Evolutionary conservation across 257 asterid genomes (phyloP), one percentile per base, ranked within the genome.

Genomic region (Apocynum venetum): DNA sequence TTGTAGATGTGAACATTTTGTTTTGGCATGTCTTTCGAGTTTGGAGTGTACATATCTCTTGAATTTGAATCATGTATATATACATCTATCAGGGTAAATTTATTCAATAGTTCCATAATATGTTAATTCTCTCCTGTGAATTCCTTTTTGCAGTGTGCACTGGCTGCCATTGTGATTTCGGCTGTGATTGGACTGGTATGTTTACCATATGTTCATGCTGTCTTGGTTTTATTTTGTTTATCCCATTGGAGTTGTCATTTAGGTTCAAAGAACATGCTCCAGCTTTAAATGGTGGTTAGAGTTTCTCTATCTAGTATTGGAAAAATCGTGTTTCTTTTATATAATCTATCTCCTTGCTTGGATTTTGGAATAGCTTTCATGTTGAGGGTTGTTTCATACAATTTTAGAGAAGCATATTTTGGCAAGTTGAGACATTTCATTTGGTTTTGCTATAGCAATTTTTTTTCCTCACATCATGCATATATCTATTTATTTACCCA

Each of bases 161-260:
- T 96, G 80, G 99, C 99, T 79, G 98, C 99, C 72, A 93, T 96
- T 69, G 99, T 96, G 84, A 90, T 96, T 79, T 90, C 99, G 73
- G 99, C 99, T 84, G 99, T 96, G 77, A 82, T 91, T 80, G 99
- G 99, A 83, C 92, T 96, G 98, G 99, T 95, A 85, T 82, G 97
- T 83, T 46, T 70, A 75, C 76, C 44, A 47, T 77, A 41, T 82
- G 8, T 76, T 59, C 75, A 38, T 66, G 46, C n/a, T 56, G 73
- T 47, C 79, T 65, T 15, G 60, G 60, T 36, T 71, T 44, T 55
- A 46, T 63, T 74, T 75, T 41, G 38, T 71, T 69, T 17, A 12
- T 46, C 11, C 71, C 41, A 19, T 43, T 46, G 31, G 13, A 55
- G 31, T 49, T 66, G 13, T 41, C 4, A 48, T 35, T 35, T 36